A percentile compares a stretch with the other conserved stretches of the same genome.
phyloP scores from a whole-genome alignment of 345 rosid species.

The Dimocarpus longan region DNA sequence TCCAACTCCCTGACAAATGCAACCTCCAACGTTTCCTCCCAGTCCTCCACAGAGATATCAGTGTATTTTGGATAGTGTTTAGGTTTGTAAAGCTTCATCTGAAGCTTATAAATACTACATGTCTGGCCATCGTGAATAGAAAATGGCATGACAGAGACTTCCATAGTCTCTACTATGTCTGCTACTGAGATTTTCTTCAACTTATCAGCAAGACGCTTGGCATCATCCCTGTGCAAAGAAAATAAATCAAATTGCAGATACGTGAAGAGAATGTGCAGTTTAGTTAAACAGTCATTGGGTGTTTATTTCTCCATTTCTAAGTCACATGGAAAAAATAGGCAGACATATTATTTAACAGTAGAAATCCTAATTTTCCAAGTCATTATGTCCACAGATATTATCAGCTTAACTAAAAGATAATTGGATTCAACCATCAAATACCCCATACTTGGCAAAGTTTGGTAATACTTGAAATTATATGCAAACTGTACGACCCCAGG shows the following conservation, averaged over 20 bases:
- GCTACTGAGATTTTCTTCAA: constrained; percentile 82
- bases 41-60: constrained; percentile 52
- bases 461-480: not conserved
- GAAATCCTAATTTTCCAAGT: not conserved
- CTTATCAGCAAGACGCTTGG: constrained; percentile 63
- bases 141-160: constrained; percentile 62
- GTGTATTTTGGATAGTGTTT: constrained; percentile 55
- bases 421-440: not conserved
- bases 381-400: no score
- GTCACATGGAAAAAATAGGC: not conserved
- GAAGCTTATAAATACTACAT: constrained; percentile 79
- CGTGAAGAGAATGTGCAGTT: not conserved
- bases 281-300: not conserved
- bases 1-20: constrained; percentile 77
- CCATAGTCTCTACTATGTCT: constrained; percentile 70
- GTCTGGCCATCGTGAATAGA: constrained; percentile 34
- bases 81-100: constrained; percentile 67
- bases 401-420: not conserved
- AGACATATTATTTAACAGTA: not conserved
- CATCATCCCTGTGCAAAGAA: constrained; percentile 66
- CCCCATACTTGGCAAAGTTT: not conserved
- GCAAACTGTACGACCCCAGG: not conserved
- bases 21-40: constrained; percentile 59
- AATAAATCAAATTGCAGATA: constrained; percentile 15
- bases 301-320: not conserved